A percentile compares a stretch with the other conserved stretches of the same genome.
These are phyloP conservation scores for Physaria fendleri DNA, from an alignment of 345 rosid species.

Conservation along the genomic window DNA sequence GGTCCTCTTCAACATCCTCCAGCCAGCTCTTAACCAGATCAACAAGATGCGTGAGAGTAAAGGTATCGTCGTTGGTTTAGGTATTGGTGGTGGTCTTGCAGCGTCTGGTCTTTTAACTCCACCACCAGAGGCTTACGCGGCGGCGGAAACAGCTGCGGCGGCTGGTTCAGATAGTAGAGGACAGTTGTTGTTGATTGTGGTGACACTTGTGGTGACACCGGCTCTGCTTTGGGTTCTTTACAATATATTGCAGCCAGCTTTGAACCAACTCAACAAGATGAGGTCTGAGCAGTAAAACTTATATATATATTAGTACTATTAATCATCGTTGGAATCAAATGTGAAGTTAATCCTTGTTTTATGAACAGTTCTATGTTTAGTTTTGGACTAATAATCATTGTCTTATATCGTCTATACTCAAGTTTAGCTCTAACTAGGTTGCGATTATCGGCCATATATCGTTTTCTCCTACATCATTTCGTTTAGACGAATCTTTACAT, in stretches of 20 bases:
- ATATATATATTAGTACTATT: background rate
- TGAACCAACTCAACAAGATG: constrained; percentile 92
- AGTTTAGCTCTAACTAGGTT: background rate
- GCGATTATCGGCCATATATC: background rate
- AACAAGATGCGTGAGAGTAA: constrained; percentile 61
- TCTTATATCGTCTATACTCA: background rate
- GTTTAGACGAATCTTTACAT: background rate
- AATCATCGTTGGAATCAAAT: constrained; percentile 19
- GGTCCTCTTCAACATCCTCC: constrained; percentile 94
- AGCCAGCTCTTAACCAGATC: constrained; percentile 86
- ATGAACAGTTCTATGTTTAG: constrained; percentile 24
- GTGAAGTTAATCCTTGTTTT: constrained; percentile 26
- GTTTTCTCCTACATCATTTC: background rate
- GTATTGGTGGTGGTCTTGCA: constrained; percentile 63
- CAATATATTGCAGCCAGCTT: constrained; percentile 90
- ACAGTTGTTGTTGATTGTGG: constrained; percentile 67
- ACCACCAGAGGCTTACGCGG: constrained; percentile 49
- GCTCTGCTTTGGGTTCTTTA: constrained; percentile 90
- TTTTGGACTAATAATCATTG: constrained; percentile 8
- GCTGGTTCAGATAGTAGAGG: constrained; percentile 63
- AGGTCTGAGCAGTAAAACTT: constrained; percentile 40
- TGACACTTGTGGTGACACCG: constrained; percentile 79
- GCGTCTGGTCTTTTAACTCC: constrained; percentile 46
- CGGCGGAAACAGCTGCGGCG: constrained; percentile 32
- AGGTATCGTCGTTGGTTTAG: constrained; percentile 66